Conservation (phyloP, 202 grass and related monocot species). For the Saccharum hybrid region DNA sequence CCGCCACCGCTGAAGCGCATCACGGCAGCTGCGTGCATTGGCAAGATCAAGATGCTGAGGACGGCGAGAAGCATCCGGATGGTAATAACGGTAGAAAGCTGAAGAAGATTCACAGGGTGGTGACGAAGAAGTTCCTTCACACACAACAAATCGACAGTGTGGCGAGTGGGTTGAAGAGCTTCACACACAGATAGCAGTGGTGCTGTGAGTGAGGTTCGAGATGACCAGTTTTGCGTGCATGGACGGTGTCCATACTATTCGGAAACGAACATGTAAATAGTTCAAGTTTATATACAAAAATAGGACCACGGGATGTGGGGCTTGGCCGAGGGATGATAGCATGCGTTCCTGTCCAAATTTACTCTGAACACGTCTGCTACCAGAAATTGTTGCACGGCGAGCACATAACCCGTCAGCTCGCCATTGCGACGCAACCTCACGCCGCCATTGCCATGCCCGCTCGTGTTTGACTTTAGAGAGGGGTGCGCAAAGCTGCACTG, state of each 20-base stretch:
- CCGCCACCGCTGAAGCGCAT: slow-evolving; percentile 28
- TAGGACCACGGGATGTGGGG: background rate
- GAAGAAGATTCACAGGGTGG: slow-evolving; percentile 44
- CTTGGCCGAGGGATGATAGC: background rate
- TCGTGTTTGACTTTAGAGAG: background rate
- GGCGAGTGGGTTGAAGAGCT: slow-evolving; percentile 43
- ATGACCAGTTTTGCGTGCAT: background rate
- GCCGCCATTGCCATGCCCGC: background rate
- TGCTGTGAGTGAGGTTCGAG: background rate
- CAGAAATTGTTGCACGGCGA: background rate
- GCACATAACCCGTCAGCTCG: no score
- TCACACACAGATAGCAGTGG: slow-evolving; percentile 38
- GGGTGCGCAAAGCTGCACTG: background rate
- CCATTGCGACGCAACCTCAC: background rate
- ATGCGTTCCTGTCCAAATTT: background rate
- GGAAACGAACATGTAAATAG: slow-evolving; percentile 41
- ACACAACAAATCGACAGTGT: slow-evolving; percentile 52
- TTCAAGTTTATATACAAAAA: slow-evolving; percentile 31
- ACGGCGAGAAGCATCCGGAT: slow-evolving; percentile 23
- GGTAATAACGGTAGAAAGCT: background rate
- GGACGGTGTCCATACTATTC: background rate
- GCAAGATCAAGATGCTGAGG: slow-evolving; percentile 47
- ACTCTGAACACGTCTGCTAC: background rate
- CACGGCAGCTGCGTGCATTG: slow-evolving; percentile 55
- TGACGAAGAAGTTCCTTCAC: slow-evolving; percentile 50